Percentiles rank a stretch among this genome's conserved stretches.
These are phyloP conservation scores for Selaginella moellendorffii DNA, from an alignment of 75 land plant genomes.

Conservation along the genomic window DNA sequence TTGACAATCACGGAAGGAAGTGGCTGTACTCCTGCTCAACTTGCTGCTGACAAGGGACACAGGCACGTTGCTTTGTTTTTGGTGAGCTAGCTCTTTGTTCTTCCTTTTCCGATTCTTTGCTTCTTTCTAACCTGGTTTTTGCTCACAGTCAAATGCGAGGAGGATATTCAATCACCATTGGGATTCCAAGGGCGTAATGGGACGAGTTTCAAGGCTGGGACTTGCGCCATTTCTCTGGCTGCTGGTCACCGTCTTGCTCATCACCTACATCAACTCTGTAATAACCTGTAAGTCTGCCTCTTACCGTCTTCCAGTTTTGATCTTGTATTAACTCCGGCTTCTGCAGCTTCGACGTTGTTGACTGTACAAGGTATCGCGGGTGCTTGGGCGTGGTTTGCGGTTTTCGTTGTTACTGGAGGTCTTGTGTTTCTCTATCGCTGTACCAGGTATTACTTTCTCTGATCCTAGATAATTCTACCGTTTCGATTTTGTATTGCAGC, in stretches of 20 bases:
- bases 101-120: background rate
- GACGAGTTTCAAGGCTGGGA: slow-evolving; percentile 70
- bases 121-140: slow-evolving; percentile 1
- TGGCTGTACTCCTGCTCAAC: slow-evolving; percentile 79
- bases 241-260: slow-evolving; percentile 40
- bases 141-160: slow-evolving; percentile 73
- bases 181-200: slow-evolving; percentile 50
- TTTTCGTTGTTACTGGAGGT: slow-evolving; percentile 43
- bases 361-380: slow-evolving; percentile 60
- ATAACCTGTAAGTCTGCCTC: slow-evolving; percentile 42
- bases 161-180: slow-evolving; percentile 67
- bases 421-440: slow-evolving; percentile 53
- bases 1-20: slow-evolving; percentile 64
- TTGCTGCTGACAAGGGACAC: slow-evolving; percentile 93
- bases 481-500: slow-evolving; percentile 23
- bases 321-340: background rate
- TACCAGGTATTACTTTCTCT: slow-evolving; percentile 36
- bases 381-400: slow-evolving; percentile 70
- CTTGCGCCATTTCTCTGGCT: slow-evolving; percentile 85
- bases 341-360: slow-evolving; percentile 40
- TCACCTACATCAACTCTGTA: slow-evolving; percentile 60
- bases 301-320: background rate
- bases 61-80: slow-evolving; percentile 98
- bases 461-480: background rate
- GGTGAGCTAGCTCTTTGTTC: slow-evolving; percentile 38